Percentiles rank a stretch among this genome's conserved stretches.
Evolutionary conservation across 139 green algal genomes (phyloP).

Genomic region (Chlamydomonas incerta): DNA sequence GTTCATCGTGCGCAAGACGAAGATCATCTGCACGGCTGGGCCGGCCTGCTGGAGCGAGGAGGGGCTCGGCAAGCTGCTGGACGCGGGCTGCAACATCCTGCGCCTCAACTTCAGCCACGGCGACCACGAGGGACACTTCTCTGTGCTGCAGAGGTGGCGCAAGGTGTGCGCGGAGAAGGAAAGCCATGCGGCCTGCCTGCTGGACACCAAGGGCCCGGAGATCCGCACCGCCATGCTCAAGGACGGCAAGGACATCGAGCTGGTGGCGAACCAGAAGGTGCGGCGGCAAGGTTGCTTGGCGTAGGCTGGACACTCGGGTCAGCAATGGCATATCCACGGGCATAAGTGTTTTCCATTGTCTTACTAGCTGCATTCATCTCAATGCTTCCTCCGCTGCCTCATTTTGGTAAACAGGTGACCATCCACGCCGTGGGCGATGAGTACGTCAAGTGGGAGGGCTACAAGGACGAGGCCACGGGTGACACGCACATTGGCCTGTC

Average conservation of each 20-base stretch:
- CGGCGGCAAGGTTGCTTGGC: too few relatives aligned
- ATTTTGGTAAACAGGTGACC: background rate
- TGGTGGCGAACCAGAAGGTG: slow-evolving; percentile 47
- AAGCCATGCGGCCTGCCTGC: slow-evolving; percentile 31
- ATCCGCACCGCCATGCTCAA: slow-evolving; percentile 77
- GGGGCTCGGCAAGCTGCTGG: slow-evolving; percentile 67
- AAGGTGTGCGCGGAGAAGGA: slow-evolving; percentile 53
- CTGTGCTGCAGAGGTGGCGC: slow-evolving; percentile 69
- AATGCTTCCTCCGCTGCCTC: too few relatives aligned
- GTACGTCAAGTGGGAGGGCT: slow-evolving; percentile 69
- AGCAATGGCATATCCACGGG: too few relatives aligned
- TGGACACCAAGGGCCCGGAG: slow-evolving; percentile 75
- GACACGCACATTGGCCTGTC: slow-evolving; percentile 74
- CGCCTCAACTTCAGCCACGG: slow-evolving; percentile 83
- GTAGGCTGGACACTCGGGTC: too few relatives aligned
- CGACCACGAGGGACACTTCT: slow-evolving; percentile 66
- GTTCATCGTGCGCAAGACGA: slow-evolving; percentile 64
- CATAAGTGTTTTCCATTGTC: too few relatives aligned
- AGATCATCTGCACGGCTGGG: slow-evolving; percentile 76
- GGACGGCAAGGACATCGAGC: slow-evolving; percentile 60
- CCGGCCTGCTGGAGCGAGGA: slow-evolving; percentile 72
- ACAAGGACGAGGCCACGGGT: slow-evolving; percentile 55
- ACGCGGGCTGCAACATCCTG: slow-evolving; percentile 76
- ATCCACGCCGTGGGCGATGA: slow-evolving; percentile 70
- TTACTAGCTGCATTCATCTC: too few relatives aligned